Evolutionary conservation across 2,329 filamentous ascomycete species (phyloP), one percentile per base, ranked within the genome.

Genomic region (Curvularia sp.): DNA sequence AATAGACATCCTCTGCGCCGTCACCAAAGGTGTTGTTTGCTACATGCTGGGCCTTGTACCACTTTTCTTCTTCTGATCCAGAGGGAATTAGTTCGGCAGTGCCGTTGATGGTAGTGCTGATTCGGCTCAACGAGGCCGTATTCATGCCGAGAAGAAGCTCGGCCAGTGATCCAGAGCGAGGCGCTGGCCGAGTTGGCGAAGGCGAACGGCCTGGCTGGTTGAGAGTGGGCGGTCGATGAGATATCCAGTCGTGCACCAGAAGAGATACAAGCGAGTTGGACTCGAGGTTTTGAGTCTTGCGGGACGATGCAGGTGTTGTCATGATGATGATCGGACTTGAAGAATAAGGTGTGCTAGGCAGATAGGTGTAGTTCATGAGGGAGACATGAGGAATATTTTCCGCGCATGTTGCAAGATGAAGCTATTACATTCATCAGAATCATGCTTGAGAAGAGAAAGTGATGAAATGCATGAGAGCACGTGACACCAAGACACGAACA

Each of bases 361-460:
- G 89, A 80, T 97, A 98, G 73, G 95, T 98, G 82, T 98, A 98
- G 83, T 96, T 97, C 95, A 99, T 99, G 65, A 99, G 87, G 38
- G 93, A 96, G 66, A 98, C 92, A 77, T 98, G 92, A 9, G 95
- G 95, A 63, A 88, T 83, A 72, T 95, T 90, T 67, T 90, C 84
- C 68, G 88, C 88, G 77, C 91, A 96, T 56, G 95, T 99, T 69
- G 95, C 93, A 53, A 99, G 89, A 79, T 99, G 95, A 67, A 99
- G 92, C 93, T 97, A 60, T 47, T 5, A 41, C 15, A 22, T 30
- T n/a, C 12, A 39, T 63, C 39, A 66, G 63, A 52, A 42, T 38
- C 15, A 35, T 26, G 35, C 26, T 33, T 35, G 28, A 5, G 15
- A 44, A 5, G 13, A 20, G 20, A 41, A 22, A 18, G 38, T 24